Conservation (phyloP, 805 yeast species). For the Hanseniaspora guilliermondii region DNA sequence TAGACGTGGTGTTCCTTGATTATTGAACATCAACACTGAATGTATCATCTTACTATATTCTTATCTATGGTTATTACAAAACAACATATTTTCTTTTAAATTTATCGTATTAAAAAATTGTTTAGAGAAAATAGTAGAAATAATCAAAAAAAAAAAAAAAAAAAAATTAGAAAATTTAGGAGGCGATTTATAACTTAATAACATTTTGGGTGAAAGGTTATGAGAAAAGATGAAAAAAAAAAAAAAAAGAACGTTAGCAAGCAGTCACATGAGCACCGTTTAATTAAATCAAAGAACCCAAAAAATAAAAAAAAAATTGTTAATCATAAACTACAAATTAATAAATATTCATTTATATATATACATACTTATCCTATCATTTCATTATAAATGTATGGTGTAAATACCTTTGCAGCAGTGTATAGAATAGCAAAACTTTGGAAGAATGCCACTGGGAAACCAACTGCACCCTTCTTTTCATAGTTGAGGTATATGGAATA, state of each 20-base stretch:
- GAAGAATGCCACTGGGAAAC: conserved; percentile 57
- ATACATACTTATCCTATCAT: conserved; percentile 25
- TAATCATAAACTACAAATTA: neutral
- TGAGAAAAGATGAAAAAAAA: too few relatives aligned
- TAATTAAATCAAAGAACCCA: neutral
- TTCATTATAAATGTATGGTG: conserved; percentile 60
- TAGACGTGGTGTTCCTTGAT: conserved; percentile 77
- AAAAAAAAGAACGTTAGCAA: too few relatives aligned
- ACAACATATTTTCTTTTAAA: too few relatives aligned
- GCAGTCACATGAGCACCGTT: too few relatives aligned
- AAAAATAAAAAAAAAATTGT: neutral
- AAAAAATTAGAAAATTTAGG: too few relatives aligned
- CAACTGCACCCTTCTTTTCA: conserved; percentile 46
- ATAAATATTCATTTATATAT: neutral
- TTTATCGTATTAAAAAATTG: too few relatives aligned
- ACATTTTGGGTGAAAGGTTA: too few relatives aligned
- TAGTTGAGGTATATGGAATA: conserved; percentile 66
- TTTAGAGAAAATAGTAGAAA: too few relatives aligned
- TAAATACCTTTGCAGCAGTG: conserved; percentile 66
- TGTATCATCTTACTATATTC: conserved; percentile 55
- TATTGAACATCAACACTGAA: conserved; percentile 76
- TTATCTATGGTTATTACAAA: too few relatives aligned
- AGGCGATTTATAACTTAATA: too few relatives aligned
- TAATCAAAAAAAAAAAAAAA: too few relatives aligned
- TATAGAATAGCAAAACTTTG: conserved; percentile 57